Percentiles rank a stretch among this genome's conserved stretches.
Evolutionary conservation across 2,329 filamentous ascomycete genomes (phyloP).

Genomic region (Penicillium sp.): DNA sequence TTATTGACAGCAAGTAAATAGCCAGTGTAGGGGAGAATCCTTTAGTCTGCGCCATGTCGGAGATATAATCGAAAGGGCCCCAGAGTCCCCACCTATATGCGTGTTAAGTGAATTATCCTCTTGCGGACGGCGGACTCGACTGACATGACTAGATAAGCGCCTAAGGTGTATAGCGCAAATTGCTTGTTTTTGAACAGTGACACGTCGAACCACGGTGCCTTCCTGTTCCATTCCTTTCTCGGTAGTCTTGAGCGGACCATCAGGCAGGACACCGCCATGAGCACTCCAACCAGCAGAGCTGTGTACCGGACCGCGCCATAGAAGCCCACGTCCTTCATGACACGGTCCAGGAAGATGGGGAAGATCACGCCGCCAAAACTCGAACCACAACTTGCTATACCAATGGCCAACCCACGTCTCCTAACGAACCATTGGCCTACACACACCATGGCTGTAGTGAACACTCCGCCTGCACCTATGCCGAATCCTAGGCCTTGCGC

Average conservation of each 20-base stretch:
- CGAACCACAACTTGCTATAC: slow-evolving; percentile 10
- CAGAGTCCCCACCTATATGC: slow-evolving; percentile 13
- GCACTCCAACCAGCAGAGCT: slow-evolving; percentile 21
- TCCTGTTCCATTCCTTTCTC: slow-evolving; percentile 27
- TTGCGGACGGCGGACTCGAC: background rate
- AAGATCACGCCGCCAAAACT: slow-evolving; percentile 25
- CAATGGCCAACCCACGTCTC: slow-evolving; percentile 13
- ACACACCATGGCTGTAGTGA: slow-evolving; percentile 13
- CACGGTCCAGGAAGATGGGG: slow-evolving; percentile 20
- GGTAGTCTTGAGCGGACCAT: slow-evolving; percentile 26
- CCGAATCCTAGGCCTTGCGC: slow-evolving; percentile 17
- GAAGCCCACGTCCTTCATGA: slow-evolving; percentile 19
- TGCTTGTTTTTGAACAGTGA: slow-evolving; percentile 23
- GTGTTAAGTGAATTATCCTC: slow-evolving; percentile 1
- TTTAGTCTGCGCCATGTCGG: slow-evolving; percentile 3
- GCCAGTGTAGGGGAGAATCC: slow-evolving; percentile 22
- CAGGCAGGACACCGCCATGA: slow-evolving; percentile 16
- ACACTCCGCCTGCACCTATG: slow-evolving; percentile 15
- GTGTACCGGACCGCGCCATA: slow-evolving; percentile 22
- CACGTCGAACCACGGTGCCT: slow-evolving; percentile 28
- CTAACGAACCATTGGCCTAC: slow-evolving; percentile 19
- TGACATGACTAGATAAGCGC: slow-evolving; percentile 11
- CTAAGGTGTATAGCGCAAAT: slow-evolving; percentile 18
- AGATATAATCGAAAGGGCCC: slow-evolving; percentile 10
- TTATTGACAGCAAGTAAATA: slow-evolving; percentile 26